A percentile compares a stretch with the other conserved stretches of the same genome.
These are phyloP conservation scores for Rhodotorula taiwanensis DNA, from an alignment of 768 basidiomycete species.

Conservation along the genomic window DNA sequence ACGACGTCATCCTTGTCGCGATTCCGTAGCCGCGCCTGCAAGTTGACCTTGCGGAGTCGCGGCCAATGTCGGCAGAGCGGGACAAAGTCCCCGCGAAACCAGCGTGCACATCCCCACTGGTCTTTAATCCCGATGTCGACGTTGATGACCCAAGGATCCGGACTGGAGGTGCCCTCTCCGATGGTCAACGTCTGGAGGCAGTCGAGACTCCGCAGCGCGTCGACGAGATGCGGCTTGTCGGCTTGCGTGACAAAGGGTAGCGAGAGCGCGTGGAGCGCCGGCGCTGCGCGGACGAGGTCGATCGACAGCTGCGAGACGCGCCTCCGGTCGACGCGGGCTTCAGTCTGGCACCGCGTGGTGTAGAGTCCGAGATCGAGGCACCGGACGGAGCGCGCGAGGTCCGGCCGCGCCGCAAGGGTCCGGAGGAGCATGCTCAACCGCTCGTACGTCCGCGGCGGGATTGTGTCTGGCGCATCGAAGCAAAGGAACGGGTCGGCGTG, in stretches of 20 bases:
- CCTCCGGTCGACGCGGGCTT: conserved; percentile 2
- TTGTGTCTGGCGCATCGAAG: conserved; percentile 17
- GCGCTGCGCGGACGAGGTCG: neutral
- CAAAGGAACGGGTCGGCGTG: conserved; percentile 9
- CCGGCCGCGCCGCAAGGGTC: conserved; percentile 1
- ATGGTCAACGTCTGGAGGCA: neutral
- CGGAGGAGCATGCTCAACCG: neutral
- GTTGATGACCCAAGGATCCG: conserved; percentile 26
- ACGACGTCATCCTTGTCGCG: neutral
- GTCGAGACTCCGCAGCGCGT: neutral
- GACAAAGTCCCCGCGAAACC: neutral
- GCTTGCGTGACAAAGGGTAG: conserved; percentile 12
- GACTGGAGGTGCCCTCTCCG: neutral
- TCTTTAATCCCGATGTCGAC: conserved; percentile 10
- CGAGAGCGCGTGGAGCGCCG: neutral
- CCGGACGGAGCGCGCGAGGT: conserved; percentile 2
- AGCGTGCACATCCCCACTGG: conserved; percentile 13
- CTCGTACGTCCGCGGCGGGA: neutral
- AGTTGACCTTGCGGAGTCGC: neutral
- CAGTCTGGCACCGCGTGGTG: conserved; percentile 2
- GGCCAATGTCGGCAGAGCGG: neutral
- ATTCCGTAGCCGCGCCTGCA: neutral
- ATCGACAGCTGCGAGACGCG: conserved; percentile 1
- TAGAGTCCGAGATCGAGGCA: conserved; percentile 5
- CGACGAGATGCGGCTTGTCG: conserved; percentile 13